Base-by-base conservation (phyloP, 805 yeast genomes). In the Sungouiella thailandica region DNA sequence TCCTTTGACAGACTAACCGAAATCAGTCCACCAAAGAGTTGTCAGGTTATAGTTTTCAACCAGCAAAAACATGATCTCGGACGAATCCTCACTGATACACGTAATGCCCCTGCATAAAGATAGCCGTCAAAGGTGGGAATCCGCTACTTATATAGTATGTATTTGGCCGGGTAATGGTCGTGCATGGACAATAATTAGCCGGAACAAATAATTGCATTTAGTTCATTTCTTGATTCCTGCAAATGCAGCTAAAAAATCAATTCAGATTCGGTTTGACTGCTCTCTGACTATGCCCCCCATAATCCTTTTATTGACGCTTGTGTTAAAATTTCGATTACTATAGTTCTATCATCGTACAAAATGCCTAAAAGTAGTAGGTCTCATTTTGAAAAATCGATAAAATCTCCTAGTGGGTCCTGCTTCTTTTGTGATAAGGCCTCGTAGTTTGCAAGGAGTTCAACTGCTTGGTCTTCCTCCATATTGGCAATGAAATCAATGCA, bases 61-160 rank as follows among this genome's bases (percentile, higher is more conserved):
- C 95, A 90, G 98, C 98, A 90, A 90, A 90, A 86, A 93, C 97
- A 90, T 95, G 95, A 89, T 88, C 98, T 90, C 98, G 97, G 98
- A 93, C 96, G 96, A 89, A 88, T 93, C 98, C 97, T 90, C 98
- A 90, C 96, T 89, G 97, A 90, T 88, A 87, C 95, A 95, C 96
- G 97, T 93, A 90, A 88, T 90, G 96, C 97, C 97, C 98, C 83
- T 83, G 98, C 97, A 90, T 87, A 90, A 90, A 82, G 97, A 89
- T 85, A 71, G 62, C 60, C 72, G 68, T 47, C 43, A 45, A 58
- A 60, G 13, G 31, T n/a, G 18, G 37, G 40, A 20, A 7, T 13
- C 18, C 25, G 15, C 18, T 10, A 18, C 22, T 31, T 30, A 36
- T 45, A 43, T 39, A 41, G 16, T 33, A 19, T 19, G 22, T 7